These are phyloP conservation scores for Galeopsis tetrahit DNA, from an alignment of 257 asterid genomes.

Conservation along the genomic window DNA sequence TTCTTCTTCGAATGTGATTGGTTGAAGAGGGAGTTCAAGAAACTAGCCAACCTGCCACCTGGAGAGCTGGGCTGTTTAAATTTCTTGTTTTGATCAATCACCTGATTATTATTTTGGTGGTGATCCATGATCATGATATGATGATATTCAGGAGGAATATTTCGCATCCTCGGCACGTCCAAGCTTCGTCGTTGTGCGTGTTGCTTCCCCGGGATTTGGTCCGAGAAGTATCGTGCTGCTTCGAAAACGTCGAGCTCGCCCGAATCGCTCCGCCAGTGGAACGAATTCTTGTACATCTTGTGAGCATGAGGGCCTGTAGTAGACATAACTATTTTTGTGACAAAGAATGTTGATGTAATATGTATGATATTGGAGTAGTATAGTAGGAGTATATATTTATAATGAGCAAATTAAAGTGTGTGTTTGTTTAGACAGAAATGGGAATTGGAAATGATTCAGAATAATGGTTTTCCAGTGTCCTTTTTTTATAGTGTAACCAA, in stretches of 20 bases:
- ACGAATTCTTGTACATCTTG: constrained; percentile 47
- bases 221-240: constrained; percentile 85
- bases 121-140: constrained; percentile 25
- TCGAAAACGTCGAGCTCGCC: constrained; percentile 90
- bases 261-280: constrained; percentile 61
- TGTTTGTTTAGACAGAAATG: constrained; percentile 25
- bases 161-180: constrained; percentile 52
- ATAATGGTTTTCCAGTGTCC: constrained; percentile 39
- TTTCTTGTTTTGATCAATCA: constrained; percentile 42
- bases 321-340: constrained; percentile 1
- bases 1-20: constrained; percentile 68
- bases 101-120: constrained; percentile 32
- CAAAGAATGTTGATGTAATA: neutral
- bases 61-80: constrained; percentile 85
- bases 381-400: constrained; percentile 23
- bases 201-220: constrained; percentile 30
- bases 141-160: constrained; percentile 37
- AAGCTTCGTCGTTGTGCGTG: constrained; percentile 51
- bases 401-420: neutral
- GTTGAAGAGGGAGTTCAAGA: constrained; percentile 78
- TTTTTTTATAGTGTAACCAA: constrained; percentile 37
- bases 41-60: constrained; percentile 71
- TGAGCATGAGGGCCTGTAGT: constrained; percentile 35
- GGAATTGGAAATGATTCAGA: constrained; percentile 45
- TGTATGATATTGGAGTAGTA: neutral